Evolutionary conservation across 2,329 filamentous ascomycete species (phyloP).

Genomic region (Arthrobotrys pseudoclavata): DNA sequence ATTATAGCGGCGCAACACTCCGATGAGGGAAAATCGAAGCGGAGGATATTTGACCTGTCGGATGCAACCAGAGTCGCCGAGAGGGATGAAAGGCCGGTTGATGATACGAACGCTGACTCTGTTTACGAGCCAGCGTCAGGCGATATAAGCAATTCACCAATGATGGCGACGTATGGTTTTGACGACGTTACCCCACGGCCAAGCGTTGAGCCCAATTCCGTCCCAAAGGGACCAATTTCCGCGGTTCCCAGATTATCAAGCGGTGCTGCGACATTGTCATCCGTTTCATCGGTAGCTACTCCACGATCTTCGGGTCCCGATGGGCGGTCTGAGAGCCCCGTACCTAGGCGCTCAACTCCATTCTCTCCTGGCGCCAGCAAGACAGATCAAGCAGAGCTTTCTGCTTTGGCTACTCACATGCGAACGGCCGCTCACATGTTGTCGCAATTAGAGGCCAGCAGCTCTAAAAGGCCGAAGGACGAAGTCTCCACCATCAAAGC

Average conservation of each 20-base stretch:
- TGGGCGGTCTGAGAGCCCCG: slow-evolving; percentile 49
- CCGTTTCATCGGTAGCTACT: slow-evolving; percentile 74
- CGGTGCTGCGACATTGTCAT: slow-evolving; percentile 74
- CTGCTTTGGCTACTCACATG: slow-evolving; percentile 87
- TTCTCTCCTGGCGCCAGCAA: slow-evolving; percentile 69
- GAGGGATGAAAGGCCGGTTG: slow-evolving; percentile 67
- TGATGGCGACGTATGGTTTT: slow-evolving; percentile 73
- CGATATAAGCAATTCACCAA: slow-evolving; percentile 80
- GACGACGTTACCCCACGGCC: slow-evolving; percentile 66
- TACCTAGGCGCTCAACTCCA: slow-evolving; percentile 67
- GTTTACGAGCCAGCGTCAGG: slow-evolving; percentile 86
- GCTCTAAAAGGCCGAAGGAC: slow-evolving; percentile 81
- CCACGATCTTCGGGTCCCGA: slow-evolving; percentile 76
- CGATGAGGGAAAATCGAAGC: slow-evolving; percentile 70
- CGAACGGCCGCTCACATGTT: slow-evolving; percentile 88
- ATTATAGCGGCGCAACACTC: slow-evolving; percentile 73
- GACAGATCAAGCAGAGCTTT: slow-evolving; percentile 82
- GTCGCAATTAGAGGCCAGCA: slow-evolving; percentile 83
- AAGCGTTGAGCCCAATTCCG: slow-evolving; percentile 61
- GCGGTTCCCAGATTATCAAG: slow-evolving; percentile 71
- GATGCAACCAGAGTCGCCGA: slow-evolving; percentile 73
- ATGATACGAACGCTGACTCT: slow-evolving; percentile 73
- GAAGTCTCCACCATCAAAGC: slow-evolving; percentile 87
- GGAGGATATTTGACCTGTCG: slow-evolving; percentile 77
- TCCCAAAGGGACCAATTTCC: slow-evolving; percentile 28